These are phyloP conservation scores for Aspergillus steynii DNA, from an alignment of 495 filamentous ascomycete species.

Conservation along the genomic window DNA sequence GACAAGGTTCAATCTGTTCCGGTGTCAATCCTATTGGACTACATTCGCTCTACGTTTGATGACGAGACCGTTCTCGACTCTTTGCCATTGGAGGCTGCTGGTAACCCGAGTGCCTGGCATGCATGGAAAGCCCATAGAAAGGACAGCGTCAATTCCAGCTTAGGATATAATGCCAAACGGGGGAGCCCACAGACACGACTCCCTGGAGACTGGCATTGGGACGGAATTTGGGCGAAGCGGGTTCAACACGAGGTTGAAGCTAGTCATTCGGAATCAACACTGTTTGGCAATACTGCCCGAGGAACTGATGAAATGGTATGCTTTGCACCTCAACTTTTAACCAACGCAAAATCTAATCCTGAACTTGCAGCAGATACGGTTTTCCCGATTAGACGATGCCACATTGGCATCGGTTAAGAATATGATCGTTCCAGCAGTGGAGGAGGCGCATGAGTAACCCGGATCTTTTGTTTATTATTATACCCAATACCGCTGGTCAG, in stretches of 20 bases:
- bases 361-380: slow-evolving; percentile 65
- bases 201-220: slow-evolving; percentile 92
- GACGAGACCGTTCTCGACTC: slow-evolving; percentile 73
- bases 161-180: slow-evolving; percentile 23
- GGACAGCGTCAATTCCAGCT: slow-evolving; percentile 15
- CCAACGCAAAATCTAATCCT: not conserved
- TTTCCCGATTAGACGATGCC: slow-evolving; percentile 63
- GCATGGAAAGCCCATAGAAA: slow-evolving; percentile 76
- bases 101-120: slow-evolving; percentile 86
- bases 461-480: slow-evolving; percentile 25
- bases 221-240: slow-evolving; percentile 87
- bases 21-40: slow-evolving; percentile 59
- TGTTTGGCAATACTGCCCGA: slow-evolving; percentile 64
- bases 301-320: slow-evolving; percentile 70
- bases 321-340: not conserved
- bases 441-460: slow-evolving; percentile 29
- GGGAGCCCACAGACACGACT: slow-evolving; percentile 49
- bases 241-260: slow-evolving; percentile 72
- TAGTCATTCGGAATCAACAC: slow-evolving; percentile 72
- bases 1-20: slow-evolving; percentile 24
- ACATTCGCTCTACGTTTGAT: slow-evolving; percentile 80
- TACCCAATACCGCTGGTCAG: slow-evolving; percentile 20
- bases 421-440: slow-evolving; percentile 56
- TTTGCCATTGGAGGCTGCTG: slow-evolving; percentile 76
- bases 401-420: slow-evolving; percentile 60